These are phyloP conservation scores for Endocalyx cinctus DNA, from an alignment of 2,329 filamentous ascomycete species.

Conservation along the genomic window DNA sequence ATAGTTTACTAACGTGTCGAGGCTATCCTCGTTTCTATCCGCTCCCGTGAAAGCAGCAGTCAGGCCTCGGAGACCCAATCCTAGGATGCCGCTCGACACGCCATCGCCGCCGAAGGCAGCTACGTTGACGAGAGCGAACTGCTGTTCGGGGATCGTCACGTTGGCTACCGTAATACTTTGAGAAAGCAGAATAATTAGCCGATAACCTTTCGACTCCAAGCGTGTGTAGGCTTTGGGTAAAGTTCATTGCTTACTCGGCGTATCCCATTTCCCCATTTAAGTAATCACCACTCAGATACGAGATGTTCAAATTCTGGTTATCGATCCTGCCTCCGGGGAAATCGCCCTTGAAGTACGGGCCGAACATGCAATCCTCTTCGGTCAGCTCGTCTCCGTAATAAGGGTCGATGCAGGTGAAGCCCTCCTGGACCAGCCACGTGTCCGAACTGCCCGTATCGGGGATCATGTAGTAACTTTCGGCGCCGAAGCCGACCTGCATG, in stretches of 20 bases:
- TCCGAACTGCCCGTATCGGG: conserved; percentile 24
- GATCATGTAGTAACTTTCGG: conserved; percentile 21
- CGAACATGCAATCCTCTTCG: conserved; percentile 22
- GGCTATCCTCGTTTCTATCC: conserved; percentile 14
- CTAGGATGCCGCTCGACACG: conserved; percentile 28
- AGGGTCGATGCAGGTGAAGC: conserved; percentile 11
- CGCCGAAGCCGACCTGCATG: conserved; percentile 20
- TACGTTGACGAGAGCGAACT: conserved; percentile 25
- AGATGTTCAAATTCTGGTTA: conserved; percentile 25
- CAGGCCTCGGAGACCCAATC: conserved; percentile 25
- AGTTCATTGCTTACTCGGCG: conserved; percentile 17
- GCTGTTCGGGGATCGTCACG: conserved; percentile 24
- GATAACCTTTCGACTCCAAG: too few species aligned
- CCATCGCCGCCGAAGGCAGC: conserved; percentile 26
- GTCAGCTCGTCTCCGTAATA: conserved; percentile 10
- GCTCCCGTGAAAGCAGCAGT: conserved; percentile 22
- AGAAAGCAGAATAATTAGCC: background rate
- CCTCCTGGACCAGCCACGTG: conserved; percentile 5
- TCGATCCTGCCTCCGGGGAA: conserved; percentile 25
- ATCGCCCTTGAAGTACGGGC: conserved; percentile 21
- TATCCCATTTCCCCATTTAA: conserved; percentile 27
- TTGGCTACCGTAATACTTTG: conserved; percentile 23
- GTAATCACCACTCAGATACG: conserved; percentile 22
- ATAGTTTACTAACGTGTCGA: conserved; percentile 19
- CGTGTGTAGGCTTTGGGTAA: background rate